A percentile compares a stretch with the other conserved stretches of the same genome.
Conservation (phyloP, 306 rosid genomes). For the Castanopsis chinensis region DNA sequence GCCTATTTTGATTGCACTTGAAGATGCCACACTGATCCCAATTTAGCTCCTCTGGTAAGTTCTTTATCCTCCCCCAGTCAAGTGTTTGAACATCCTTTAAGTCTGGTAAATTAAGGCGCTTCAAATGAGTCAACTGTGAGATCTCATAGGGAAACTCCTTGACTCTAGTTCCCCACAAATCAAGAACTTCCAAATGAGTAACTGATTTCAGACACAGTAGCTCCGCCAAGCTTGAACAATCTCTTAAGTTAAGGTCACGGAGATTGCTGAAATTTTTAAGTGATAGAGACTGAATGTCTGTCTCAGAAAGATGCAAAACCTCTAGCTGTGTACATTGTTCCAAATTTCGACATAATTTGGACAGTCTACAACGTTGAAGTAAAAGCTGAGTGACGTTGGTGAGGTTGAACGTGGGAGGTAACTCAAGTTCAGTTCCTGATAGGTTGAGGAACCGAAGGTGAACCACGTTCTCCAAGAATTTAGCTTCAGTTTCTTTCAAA, state of each 20-base stretch:
- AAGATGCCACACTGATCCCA: conserved; percentile 17
- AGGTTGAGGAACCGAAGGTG: conserved; percentile 24
- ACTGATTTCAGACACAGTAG: not conserved
- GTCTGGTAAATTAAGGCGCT: conserved; percentile 26
- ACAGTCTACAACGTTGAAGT: conserved; percentile 2
- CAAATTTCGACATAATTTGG: not conserved
- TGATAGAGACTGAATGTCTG: conserved; percentile 5
- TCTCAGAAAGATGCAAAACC: conserved; percentile 33
- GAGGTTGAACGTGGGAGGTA: conserved; percentile 7
- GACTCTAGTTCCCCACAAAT: conserved; percentile 21
- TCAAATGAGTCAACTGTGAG: not conserved
- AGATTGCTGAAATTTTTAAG: conserved; percentile 8
- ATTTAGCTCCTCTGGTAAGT: conserved; percentile 22
- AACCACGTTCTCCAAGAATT: conserved; percentile 13
- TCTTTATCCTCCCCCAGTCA: conserved; percentile 14
- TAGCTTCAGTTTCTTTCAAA: not conserved
- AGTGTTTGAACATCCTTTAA: not conserved
- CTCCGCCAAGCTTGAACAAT: conserved; percentile 5
- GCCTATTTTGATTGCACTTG: not conserved
- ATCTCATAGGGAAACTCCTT: conserved; percentile 21
- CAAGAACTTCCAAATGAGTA: conserved; percentile 24
- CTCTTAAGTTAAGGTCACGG: conserved; percentile 22
- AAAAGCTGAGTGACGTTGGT: conserved; percentile 27
- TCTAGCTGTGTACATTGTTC: conserved; percentile 6
- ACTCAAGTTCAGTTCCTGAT: conserved; percentile 15